Evolutionary conservation across 306 rosid genomes (phyloP), one percentile per base, ranked within the genome.

Genomic region (Echinosophora koreensis): DNA sequence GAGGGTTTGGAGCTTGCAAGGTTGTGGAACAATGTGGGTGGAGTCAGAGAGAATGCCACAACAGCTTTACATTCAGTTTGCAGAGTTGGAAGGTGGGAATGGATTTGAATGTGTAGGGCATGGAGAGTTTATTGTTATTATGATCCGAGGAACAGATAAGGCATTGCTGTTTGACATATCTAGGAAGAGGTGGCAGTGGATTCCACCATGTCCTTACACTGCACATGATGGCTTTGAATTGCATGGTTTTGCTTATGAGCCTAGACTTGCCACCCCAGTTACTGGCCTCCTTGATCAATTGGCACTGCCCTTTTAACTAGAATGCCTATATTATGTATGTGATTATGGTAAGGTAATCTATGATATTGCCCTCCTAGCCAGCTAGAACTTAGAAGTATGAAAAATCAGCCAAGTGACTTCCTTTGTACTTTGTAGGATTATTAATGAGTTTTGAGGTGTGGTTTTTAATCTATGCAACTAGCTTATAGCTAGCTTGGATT

Each of bases 41-140:
- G 99, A 96, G 60, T 82, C 87, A n/a, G 98, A 96, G 62, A 87
- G 99, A 58, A 95, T 95, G 99, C 99, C 99, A 0, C 98, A 89
- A 41, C 96, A 89, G 37, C 89, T 95, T 0, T 95, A 88, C 59
- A 10, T 73, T 22, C 90, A 95, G 76, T 95, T 95, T 38, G 85
- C 79, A 0, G 92, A 88, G 3, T 1, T 89, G 52, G 99, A 96
- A 71, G 64, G 22, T 8, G 97, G 91, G 34, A 83, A 83, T 14
- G 99, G 98, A 5, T 96, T 92, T 41, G 93, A 77, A 1, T 89
- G 96, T 16, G 93, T 91, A 14, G 97, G 90, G 18, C 84, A 92
- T 77, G 98, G 99, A 0, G 98, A 96, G 72, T 96, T 96, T 17
- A 59, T 96, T 12, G 81, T 82, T 1, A 84, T 92, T 0, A 66